These are phyloP conservation scores for Syzygium malaccense DNA, from an alignment of 441 rosid genomes.

Conservation along the genomic window DNA sequence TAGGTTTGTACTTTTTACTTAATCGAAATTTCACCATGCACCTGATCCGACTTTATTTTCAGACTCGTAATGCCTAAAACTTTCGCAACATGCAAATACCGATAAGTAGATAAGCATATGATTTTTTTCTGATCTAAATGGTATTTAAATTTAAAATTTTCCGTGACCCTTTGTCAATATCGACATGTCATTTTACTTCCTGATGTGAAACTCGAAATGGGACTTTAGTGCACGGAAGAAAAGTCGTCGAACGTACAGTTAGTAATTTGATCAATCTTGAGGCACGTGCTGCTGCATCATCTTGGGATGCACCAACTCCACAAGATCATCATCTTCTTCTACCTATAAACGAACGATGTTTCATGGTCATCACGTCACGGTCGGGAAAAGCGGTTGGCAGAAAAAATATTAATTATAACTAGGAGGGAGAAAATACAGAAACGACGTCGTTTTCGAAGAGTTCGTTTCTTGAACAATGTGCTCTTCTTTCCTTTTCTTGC, in stretches of 20 bases:
- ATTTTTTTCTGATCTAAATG: background rate
- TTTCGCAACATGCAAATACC: background rate
- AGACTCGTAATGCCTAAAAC: background rate
- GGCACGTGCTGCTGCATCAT: background rate
- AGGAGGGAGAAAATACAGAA: background rate
- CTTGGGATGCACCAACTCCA: background rate
- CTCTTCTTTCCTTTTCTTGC: background rate
- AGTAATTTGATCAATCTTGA: background rate
- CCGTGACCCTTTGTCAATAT: background rate
- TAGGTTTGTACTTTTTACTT: background rate
- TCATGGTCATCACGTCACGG: background rate
- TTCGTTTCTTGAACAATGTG: background rate
- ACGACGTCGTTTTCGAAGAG: background rate
- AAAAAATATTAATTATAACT: background rate
- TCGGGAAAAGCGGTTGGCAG: background rate
- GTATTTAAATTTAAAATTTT: background rate
- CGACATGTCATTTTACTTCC: background rate
- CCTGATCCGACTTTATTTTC: background rate
- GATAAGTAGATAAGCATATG: background rate
- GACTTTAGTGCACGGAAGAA: background rate
- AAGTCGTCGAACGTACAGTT: background rate
- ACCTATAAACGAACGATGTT: background rate
- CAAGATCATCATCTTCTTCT: background rate
- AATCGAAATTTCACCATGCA: background rate
- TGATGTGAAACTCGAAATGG: background rate